These are phyloP conservation scores for Davidsoniella neocaledoniae DNA, from an alignment of 2,329 filamentous ascomycete species.

Conservation along the genomic window DNA sequence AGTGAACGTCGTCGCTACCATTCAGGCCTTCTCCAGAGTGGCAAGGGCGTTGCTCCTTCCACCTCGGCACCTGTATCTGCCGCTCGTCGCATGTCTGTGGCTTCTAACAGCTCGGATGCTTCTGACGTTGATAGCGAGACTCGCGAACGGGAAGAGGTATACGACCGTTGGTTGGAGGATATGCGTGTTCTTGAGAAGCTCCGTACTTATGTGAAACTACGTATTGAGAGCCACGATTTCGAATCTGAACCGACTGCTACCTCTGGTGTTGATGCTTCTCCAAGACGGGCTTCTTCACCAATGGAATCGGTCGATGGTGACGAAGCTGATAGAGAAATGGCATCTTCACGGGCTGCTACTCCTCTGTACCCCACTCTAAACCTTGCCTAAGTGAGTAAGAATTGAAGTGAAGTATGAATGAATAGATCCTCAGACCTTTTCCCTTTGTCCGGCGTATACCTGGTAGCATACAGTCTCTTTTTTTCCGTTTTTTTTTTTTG, in stretches of 20 bases:
- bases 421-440: background rate
- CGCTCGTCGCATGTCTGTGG: conserved; percentile 18
- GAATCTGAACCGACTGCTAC: conserved; percentile 18
- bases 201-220: conserved; percentile 38
- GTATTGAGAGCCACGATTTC: conserved; percentile 41
- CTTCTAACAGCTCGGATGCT: conserved; percentile 34
- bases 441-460: background rate
- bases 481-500: background rate
- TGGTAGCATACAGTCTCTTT: background rate
- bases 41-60: conserved; percentile 24
- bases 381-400: background rate
- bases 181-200: conserved; percentile 48
- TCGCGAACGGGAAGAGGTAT: conserved; percentile 42
- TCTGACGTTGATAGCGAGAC: conserved; percentile 35
- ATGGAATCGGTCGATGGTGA: background rate
- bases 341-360: conserved; percentile 5
- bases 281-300: background rate
- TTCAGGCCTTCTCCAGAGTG: conserved; percentile 48
- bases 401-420: no score
- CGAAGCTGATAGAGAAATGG: conserved; percentile 6
- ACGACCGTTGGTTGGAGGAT: conserved; percentile 50
- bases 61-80: conserved; percentile 14
- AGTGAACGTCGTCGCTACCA: conserved; percentile 49
- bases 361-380: conserved; percentile 12
- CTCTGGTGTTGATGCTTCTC: background rate